Conservation (phyloP, 192 early-diverging fungal species). For the Podila horticola region DNA sequence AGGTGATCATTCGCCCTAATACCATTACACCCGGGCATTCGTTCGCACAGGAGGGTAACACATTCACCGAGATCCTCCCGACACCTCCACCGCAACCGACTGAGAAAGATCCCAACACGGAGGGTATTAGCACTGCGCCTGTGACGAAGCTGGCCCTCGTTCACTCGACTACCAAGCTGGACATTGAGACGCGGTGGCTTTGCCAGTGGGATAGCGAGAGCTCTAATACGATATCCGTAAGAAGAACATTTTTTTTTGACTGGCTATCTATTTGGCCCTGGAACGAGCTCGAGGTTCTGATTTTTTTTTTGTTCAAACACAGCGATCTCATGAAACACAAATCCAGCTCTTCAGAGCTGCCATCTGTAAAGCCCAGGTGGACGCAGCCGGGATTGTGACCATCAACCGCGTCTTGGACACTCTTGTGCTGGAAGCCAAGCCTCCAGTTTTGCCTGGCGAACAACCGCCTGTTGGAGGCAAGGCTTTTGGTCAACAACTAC, state of each 20-base stretch:
- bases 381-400: background rate
- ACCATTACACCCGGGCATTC: slow-evolving; percentile 4
- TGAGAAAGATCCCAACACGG: slow-evolving; percentile 2
- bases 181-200: slow-evolving; percentile 46
- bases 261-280: too few species aligned
- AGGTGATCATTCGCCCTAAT: slow-evolving; percentile 28
- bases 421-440: slow-evolving; percentile 31
- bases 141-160: slow-evolving; percentile 36
- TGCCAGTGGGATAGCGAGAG: slow-evolving; percentile 48
- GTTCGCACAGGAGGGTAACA: slow-evolving; percentile 20
- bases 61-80: slow-evolving; percentile 18
- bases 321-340: slow-evolving; percentile 23
- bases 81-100: slow-evolving; percentile 1
- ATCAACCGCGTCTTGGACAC: slow-evolving; percentile 24
- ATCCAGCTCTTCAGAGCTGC: slow-evolving; percentile 16
- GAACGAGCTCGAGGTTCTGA: too few species aligned
- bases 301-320: background rate
- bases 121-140: slow-evolving; percentile 7
- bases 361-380: slow-evolving; percentile 20
- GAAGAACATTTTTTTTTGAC: background rate
- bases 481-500: slow-evolving; percentile 11
- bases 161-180: slow-evolving; percentile 30
- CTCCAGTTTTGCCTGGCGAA: slow-evolving; percentile 25
- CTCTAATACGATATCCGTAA: slow-evolving; percentile 24
- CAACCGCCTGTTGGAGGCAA: background rate